Evolutionary conservation across 768 basidiomycete genomes (phyloP).

Genomic region (Gymnopilus junonius): DNA sequence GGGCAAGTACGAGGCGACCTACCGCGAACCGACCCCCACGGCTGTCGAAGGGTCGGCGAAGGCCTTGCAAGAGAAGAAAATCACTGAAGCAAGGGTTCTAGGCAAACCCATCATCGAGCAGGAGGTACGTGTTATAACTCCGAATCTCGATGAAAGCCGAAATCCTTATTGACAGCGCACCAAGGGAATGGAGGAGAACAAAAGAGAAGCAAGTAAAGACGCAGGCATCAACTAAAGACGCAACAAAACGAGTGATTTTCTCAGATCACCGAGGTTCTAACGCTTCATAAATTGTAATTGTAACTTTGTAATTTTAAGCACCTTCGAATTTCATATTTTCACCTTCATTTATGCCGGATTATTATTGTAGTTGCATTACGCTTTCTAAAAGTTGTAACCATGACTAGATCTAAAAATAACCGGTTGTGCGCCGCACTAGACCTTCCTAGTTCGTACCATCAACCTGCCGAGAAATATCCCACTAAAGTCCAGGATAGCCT

Average conservation of each 20-base stretch:
- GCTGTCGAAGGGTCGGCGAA: neutral
- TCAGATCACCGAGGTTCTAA: too few relatives aligned
- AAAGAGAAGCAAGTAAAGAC: neutral
- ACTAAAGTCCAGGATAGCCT: neutral
- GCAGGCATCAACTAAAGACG: neutral
- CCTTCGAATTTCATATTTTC: neutral
- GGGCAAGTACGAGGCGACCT: neutral
- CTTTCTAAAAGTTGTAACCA: too few relatives aligned
- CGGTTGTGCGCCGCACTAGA: neutral
- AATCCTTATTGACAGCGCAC: neutral
- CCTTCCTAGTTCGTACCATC: neutral
- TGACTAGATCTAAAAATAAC: neutral
- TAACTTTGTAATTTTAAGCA: too few relatives aligned
- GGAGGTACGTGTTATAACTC: neutral
- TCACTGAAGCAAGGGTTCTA: neutral
- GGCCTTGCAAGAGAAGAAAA: neutral
- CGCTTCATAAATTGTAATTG: too few relatives aligned
- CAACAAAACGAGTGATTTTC: too few relatives aligned
- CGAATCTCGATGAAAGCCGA: neutral
- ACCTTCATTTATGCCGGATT: neutral
- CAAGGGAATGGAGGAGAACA: neutral
- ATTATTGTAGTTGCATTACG: too few relatives aligned
- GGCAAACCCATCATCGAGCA: conserved; percentile 1
- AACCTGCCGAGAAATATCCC: neutral
- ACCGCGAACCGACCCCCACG: neutral